These are phyloP conservation scores for Peltaster fructicola DNA, from an alignment of 2,329 filamentous ascomycete species.

Conservation along the genomic window DNA sequence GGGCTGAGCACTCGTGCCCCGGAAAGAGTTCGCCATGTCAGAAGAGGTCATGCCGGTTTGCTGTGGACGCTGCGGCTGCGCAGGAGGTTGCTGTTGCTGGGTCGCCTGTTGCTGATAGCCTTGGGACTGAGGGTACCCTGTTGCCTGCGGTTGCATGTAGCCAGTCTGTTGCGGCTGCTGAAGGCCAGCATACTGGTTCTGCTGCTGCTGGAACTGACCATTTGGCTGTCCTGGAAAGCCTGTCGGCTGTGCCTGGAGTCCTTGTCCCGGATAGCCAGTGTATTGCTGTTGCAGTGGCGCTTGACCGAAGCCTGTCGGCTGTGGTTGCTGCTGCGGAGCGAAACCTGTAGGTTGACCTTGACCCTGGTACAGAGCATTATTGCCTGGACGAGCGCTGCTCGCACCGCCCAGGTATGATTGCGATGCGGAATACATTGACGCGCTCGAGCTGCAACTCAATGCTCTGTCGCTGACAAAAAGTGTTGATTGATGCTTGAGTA, in stretches of 20 bases:
- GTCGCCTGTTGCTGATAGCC: slow-evolving; percentile 19
- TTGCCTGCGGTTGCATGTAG: slow-evolving; percentile 22
- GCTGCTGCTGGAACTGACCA: slow-evolving; percentile 23
- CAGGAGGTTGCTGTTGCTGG: slow-evolving; percentile 36
- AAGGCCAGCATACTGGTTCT: slow-evolving; percentile 17
- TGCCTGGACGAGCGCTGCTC: slow-evolving; percentile 55
- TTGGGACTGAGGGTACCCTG: slow-evolving; percentile 13
- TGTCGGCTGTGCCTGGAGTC: slow-evolving; percentile 20
- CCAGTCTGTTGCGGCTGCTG: slow-evolving; percentile 28
- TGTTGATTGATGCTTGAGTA: no score
- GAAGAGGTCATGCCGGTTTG: slow-evolving; percentile 43
- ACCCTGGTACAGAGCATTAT: no score
- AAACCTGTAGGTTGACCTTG: slow-evolving; percentile 31
- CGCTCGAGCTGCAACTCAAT: no score
- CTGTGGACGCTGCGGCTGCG: slow-evolving; percentile 31
- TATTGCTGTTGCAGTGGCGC: slow-evolving; percentile 45
- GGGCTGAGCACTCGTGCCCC: slow-evolving; percentile 30
- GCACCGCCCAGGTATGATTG: slow-evolving; percentile 70
- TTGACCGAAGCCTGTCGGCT: slow-evolving; percentile 33
- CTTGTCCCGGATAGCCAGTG: slow-evolving; percentile 41
- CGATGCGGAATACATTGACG: slow-evolving; percentile 91
- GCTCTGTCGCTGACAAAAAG: no score
- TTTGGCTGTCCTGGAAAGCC: slow-evolving; percentile 16
- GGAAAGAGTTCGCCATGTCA: slow-evolving; percentile 48
- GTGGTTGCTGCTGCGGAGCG: slow-evolving; percentile 39